Evolutionary conservation across 345 rosid species (phyloP).

Genomic region (Ceriops tagal): DNA sequence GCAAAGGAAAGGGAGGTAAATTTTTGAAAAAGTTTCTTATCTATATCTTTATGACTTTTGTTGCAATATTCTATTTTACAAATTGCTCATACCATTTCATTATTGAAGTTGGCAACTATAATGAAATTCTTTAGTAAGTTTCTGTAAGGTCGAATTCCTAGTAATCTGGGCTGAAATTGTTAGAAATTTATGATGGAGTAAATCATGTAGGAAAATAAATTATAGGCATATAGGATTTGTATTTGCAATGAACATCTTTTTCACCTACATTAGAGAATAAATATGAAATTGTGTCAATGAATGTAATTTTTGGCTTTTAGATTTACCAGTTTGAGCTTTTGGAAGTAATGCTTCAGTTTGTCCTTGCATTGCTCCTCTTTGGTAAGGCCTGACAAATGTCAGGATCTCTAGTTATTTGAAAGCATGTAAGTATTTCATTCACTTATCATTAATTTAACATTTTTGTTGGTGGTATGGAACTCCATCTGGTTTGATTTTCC

Average conservation of each 20-base stretch:
- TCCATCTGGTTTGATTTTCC: background rate
- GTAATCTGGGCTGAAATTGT: no score
- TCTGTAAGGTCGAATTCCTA: no score
- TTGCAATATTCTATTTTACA: background rate
- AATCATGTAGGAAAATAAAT: no score
- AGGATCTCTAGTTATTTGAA: background rate
- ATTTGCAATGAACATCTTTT: background rate
- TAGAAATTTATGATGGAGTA: no score
- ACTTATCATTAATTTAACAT: no score
- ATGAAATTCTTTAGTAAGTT: no score
- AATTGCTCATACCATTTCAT: background rate
- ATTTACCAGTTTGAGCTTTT: background rate
- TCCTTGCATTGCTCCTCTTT: background rate
- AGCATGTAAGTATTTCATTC: background rate
- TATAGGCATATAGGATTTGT: background rate
- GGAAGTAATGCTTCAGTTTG: background rate
- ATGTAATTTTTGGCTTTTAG: conserved; percentile 2
- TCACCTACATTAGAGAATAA: conserved; percentile 12
- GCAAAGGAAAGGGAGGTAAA: conserved; percentile 59
- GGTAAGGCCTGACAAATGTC: background rate
- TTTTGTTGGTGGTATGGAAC: background rate
- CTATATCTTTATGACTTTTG: background rate
- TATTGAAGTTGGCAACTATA: no score
- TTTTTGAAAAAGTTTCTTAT: background rate
- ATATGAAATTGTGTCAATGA: no score